These are phyloP conservation scores for Bipolaris victoriae DNA, from an alignment of 2,329 filamentous ascomycete species.

Conservation along the genomic window DNA sequence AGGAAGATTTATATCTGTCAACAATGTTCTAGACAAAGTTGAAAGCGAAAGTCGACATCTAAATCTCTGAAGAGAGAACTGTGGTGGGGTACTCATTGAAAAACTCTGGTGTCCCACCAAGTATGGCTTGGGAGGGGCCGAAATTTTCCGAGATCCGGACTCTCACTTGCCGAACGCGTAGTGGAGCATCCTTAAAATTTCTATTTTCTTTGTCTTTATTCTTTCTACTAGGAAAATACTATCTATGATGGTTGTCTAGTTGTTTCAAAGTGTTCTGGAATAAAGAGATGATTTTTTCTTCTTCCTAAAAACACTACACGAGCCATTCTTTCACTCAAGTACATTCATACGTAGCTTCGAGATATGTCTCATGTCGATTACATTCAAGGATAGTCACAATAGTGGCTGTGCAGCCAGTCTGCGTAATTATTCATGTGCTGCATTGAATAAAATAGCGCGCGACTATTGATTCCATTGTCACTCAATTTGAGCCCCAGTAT, in stretches of 20 bases:
- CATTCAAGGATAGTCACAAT: too few species aligned
- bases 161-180: background rate
- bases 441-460: too few species aligned
- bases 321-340: too few species aligned
- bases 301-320: too few species aligned
- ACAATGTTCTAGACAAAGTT: background rate
- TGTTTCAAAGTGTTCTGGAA: too few species aligned
- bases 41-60: background rate
- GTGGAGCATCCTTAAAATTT: background rate
- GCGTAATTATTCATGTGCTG: too few species aligned
- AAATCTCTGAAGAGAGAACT: background rate
- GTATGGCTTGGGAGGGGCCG: background rate
- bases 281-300: too few species aligned
- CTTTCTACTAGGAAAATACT: background rate
- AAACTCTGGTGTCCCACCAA: background rate
- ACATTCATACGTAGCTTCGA: too few species aligned
- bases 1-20: background rate
- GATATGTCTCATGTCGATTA: too few species aligned
- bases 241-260: background rate
- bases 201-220: background rate
- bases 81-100: slow-evolving; percentile 1
- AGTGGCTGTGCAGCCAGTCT: too few species aligned
- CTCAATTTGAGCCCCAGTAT: background rate
- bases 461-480: background rate
- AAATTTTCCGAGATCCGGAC: background rate